phyloP scores from a whole-genome alignment of 2,329 filamentous ascomycete genomes.

The Fusarium newnesense region DNA sequence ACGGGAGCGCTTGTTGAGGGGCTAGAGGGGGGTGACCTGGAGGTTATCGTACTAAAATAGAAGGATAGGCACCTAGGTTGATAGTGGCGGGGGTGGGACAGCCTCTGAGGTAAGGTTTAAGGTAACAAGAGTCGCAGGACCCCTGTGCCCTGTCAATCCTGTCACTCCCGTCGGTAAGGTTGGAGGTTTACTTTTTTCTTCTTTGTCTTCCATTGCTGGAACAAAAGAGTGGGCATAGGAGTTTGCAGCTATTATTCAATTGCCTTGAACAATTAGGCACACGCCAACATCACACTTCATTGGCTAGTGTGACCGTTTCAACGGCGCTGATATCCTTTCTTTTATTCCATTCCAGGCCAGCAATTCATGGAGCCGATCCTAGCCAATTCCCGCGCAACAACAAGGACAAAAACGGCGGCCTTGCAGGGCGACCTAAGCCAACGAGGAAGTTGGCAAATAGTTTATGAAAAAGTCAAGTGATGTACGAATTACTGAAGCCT shows the following conservation, averaged over 20 bases:
- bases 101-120: constrained; percentile 19
- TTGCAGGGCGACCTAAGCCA: constrained; percentile 40
- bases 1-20: constrained; percentile 32
- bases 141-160: constrained; percentile 28
- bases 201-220: background rate
- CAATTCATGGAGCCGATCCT: constrained; percentile 14
- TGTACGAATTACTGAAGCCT: background rate
- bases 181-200: constrained; percentile 3
- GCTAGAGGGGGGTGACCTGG: constrained; percentile 15
- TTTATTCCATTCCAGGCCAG: background rate
- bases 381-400: constrained; percentile 16
- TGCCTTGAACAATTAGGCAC: background rate
- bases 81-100: constrained; percentile 47
- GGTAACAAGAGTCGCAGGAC: constrained; percentile 12
- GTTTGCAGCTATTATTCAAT: background rate
- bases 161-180: constrained; percentile 11
- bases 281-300: background rate
- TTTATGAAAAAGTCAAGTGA: constrained; percentile 2
- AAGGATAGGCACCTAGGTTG: constrained; percentile 23
- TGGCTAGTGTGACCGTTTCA: constrained; percentile 8
- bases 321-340: constrained; percentile 14
- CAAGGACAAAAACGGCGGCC: constrained; percentile 30
- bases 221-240: background rate
- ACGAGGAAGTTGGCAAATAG: constrained; percentile 36
- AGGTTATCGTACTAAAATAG: constrained; percentile 32